phyloP scores from a whole-genome alignment of 1,139 yeast genomes.

The Magnusiomyces magnusii region DNA sequence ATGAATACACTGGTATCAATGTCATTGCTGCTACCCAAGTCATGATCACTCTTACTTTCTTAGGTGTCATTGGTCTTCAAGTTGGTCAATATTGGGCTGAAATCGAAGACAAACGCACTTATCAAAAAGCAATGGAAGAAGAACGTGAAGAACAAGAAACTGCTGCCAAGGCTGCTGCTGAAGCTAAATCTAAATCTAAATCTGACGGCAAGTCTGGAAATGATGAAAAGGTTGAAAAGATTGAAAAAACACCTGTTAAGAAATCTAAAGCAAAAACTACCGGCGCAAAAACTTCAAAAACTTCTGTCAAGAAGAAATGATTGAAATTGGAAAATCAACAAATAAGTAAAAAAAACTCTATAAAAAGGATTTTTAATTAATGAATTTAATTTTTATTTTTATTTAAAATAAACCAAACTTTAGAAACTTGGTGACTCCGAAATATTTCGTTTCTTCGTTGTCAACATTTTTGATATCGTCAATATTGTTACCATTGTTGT shows the following conservation, averaged over 20 bases:
- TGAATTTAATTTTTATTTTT: not conserved
- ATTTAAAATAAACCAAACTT: not conserved
- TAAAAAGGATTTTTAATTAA: not conserved
- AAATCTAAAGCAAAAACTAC: not conserved
- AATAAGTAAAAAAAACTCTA: no score
- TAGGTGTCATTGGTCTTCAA: slow-evolving; percentile 78
- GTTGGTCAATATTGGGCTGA: slow-evolving; percentile 87
- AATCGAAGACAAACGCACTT: slow-evolving; percentile 50
- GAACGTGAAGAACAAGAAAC: slow-evolving; percentile 25
- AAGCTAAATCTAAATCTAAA: not conserved
- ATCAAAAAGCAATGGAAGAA: slow-evolving; percentile 26
- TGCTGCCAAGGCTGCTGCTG: slow-evolving; percentile 5
- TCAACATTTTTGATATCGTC: not conserved
- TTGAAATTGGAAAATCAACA: slow-evolving; percentile 87
- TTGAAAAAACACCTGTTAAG: not conserved
- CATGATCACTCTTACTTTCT: slow-evolving; percentile 60
- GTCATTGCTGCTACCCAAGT: slow-evolving; percentile 88
- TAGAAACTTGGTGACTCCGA: not conserved
- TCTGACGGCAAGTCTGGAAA: not conserved
- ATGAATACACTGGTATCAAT: slow-evolving; percentile 73
- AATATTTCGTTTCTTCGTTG: not conserved
- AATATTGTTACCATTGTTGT: no score
- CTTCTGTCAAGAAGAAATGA: not conserved
- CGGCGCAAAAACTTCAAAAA: not conserved
- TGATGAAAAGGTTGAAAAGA: not conserved